Evolutionary conservation across 169 alveolate genomes (phyloP).

Genomic region (Cryptosporidium baileyi): DNA sequence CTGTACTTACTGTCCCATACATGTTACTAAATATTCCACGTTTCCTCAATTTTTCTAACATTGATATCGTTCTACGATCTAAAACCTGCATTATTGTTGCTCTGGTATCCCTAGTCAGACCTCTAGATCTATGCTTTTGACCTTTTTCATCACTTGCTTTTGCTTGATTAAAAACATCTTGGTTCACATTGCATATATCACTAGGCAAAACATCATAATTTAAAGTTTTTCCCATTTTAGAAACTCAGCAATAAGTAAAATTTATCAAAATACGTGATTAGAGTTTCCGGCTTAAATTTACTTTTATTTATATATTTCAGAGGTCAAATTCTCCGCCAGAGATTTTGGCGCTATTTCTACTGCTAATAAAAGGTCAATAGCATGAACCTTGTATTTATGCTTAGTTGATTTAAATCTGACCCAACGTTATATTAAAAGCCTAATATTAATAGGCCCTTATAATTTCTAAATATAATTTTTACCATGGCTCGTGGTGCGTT

Average conservation of each 20-base stretch:
- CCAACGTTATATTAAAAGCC: neutral
- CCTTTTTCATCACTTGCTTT: conserved; percentile 66
- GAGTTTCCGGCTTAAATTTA: no score
- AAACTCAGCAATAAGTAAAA: neutral
- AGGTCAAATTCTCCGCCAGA: no score
- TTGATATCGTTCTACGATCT: conserved; percentile 92
- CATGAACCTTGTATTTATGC: no score
- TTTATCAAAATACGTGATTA: no score
- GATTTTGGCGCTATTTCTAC: no score
- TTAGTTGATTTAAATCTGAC: no score
- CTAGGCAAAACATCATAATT: conserved; percentile 57
- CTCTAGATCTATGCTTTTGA: conserved; percentile 73
- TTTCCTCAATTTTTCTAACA: conserved; percentile 88
- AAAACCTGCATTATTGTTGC: conserved; percentile 96
- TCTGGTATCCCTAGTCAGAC: conserved; percentile 92
- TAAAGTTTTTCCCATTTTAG: neutral
- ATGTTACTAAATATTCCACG: conserved; percentile 88
- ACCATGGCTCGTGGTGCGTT: conserved; percentile 40
- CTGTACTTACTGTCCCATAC: conserved; percentile 96
- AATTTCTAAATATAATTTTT: no score
- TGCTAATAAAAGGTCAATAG: no score
- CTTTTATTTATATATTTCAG: no score
- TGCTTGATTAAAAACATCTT: conserved; percentile 51
- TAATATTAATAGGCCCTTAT: neutral
- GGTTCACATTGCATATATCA: conserved; percentile 57